Conservation (phyloP, 177 flowering plant species). For the Telopea speciosissima region DNA sequence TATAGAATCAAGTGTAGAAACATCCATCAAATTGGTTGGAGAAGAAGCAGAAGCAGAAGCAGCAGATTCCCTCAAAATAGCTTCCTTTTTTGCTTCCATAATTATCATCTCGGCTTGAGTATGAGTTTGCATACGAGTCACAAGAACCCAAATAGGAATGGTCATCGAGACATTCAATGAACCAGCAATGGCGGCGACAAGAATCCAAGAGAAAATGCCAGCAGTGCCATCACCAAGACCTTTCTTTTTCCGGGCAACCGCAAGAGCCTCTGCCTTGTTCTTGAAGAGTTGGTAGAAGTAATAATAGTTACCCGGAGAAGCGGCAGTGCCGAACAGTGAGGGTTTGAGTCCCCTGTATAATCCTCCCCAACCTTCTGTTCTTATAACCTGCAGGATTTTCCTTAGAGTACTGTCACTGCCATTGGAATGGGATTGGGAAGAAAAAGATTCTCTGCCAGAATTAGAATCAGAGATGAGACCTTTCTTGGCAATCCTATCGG, state of each 20-base stretch:
- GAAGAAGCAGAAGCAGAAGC: too few species aligned
- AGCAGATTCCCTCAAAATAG: slow-evolving; percentile 43
- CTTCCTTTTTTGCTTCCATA: slow-evolving; percentile 48
- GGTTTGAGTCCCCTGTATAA: slow-evolving; percentile 77
- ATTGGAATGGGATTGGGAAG: not conserved
- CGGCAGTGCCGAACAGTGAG: slow-evolving; percentile 71
- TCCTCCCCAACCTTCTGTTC: slow-evolving; percentile 66
- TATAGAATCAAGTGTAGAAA: slow-evolving; percentile 34
- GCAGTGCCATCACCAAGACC: slow-evolving; percentile 66
- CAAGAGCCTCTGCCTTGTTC: slow-evolving; percentile 69
- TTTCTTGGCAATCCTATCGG: slow-evolving; percentile 55
- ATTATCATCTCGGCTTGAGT: slow-evolving; percentile 72
- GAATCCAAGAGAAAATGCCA: slow-evolving; percentile 75
- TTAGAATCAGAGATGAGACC: not conserved
- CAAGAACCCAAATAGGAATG: slow-evolving; percentile 81
- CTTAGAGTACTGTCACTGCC: slow-evolving; percentile 34
- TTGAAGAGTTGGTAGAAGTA: slow-evolving; percentile 75
- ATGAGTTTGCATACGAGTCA: slow-evolving; percentile 88
- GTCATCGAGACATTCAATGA: slow-evolving; percentile 70
- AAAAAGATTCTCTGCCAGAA: too few species aligned
- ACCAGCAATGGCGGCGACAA: slow-evolving; percentile 74
- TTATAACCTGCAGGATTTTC: slow-evolving; percentile 52
- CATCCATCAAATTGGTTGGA: slow-evolving; percentile 21
- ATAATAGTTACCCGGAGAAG: slow-evolving; percentile 79
- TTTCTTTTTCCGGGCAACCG: slow-evolving; percentile 37